These are phyloP conservation scores for Penicillium argentinense DNA, from an alignment of 495 filamentous ascomycete species.

Conservation along the genomic window DNA sequence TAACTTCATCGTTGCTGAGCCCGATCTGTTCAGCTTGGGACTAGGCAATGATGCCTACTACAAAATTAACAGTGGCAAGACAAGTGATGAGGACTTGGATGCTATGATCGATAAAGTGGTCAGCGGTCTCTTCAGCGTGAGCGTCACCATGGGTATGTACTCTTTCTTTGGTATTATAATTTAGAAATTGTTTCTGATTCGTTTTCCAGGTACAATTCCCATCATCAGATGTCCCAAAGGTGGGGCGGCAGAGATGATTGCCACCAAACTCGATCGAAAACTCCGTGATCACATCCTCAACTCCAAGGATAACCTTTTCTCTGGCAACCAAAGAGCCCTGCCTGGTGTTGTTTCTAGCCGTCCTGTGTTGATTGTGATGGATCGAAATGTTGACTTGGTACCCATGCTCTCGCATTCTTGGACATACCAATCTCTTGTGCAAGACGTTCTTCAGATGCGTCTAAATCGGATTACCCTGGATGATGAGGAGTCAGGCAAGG, in stretches of 20 bases:
- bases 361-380: slow-evolving; percentile 85
- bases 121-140: slow-evolving; percentile 91
- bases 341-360: slow-evolving; percentile 67
- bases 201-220: slow-evolving; percentile 81
- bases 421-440: slow-evolving; percentile 96
- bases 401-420: slow-evolving; percentile 99
- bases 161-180: not conserved
- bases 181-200: no score
- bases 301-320: slow-evolving; percentile 95
- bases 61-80: slow-evolving; percentile 89
- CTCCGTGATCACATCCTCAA: slow-evolving; percentile 95
- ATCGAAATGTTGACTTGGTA: slow-evolving; percentile 92
- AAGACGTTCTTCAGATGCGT: slow-evolving; percentile 91
- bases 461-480: slow-evolving; percentile 97
- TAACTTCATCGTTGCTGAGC: slow-evolving; percentile 95
- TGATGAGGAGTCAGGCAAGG: slow-evolving; percentile 75
- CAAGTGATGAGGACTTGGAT: slow-evolving; percentile 87
- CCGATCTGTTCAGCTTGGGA: slow-evolving; percentile 91
- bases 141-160: slow-evolving; percentile 88
- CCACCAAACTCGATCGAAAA: slow-evolving; percentile 90
- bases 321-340: slow-evolving; percentile 47
- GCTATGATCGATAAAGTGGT: slow-evolving; percentile 85
- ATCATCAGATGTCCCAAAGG: slow-evolving; percentile 91
- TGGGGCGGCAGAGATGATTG: slow-evolving; percentile 91
- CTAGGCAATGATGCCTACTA: slow-evolving; percentile 89